Evolutionary conservation across 306 rosid genomes (phyloP), one percentile per base, ranked within the genome.

Genomic region (Urtica urens): DNA sequence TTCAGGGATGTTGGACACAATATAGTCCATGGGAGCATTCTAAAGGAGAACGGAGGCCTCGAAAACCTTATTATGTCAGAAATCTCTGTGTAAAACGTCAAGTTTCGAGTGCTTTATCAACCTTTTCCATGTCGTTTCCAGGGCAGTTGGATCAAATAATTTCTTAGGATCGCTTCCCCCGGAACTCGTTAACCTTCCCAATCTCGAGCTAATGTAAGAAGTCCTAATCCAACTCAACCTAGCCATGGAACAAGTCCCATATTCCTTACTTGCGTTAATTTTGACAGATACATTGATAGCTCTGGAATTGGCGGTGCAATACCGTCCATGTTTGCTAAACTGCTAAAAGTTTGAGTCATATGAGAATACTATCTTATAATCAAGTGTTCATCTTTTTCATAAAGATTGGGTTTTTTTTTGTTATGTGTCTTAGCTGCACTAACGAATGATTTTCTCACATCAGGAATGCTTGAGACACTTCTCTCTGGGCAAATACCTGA

Each of bases 41-140:
- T 64, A 15, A 58, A 50, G 64, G 71, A 65, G 64, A 53, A 57
- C 28, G 71, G 71, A 33, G 58, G 51, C 49, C 64, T 65, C 16
- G 27, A 8, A 64, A 22, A 51, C 14, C 46, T 65, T 9, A 41
- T 1, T 14, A 0, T 20, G 59, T 21, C 58, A 64, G 57, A 51
- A 65, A 64, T 27, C 10, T 37, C 17, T 25, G 13, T 20, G 14
- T 4, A 10, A 35, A 10, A 16, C 40, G 15, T 35, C 40, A 35
- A 35, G 7, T 35, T 35, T 13, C 40, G n/a, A 35, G 2, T 35
- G 40, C 40, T 35, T 35, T 7, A 35, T 26, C n/a, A 22, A 16
- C 33, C 8, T 60, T 16, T 21, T 21, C 16, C 27, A 30, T 39
- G 10, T 30, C 37, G 19, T 42, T 51, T 49, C 33, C 59, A 65